Percentiles rank a stretch among this genome's conserved stretches.
Evolutionary conservation across 208 protist species (phyloP).

Genomic region (Novymonas esmeraldas): DNA sequence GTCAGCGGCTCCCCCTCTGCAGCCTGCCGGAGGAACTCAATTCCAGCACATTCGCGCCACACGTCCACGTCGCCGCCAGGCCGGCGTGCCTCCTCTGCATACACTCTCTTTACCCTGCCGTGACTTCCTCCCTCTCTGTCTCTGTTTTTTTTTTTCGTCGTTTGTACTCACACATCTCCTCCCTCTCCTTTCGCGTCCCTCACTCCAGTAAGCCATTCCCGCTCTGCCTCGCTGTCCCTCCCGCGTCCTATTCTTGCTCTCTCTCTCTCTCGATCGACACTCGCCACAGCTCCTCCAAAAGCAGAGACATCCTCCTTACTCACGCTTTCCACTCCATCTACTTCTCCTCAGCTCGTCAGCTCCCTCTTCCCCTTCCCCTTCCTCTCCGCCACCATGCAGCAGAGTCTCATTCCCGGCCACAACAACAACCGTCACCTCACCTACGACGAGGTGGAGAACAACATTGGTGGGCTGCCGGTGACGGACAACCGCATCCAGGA

Average conservation of each 20-base stretch:
- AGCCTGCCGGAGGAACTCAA: too few species aligned
- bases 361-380: slow-evolving; percentile 4
- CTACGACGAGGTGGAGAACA: slow-evolving; percentile 90
- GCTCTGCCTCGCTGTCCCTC: background rate
- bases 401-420: slow-evolving; percentile 82
- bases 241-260: background rate
- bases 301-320: too few species aligned
- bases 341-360: background rate
- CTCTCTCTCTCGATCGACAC: background rate
- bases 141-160: background rate
- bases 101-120: too few species aligned
- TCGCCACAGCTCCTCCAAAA: too few species aligned
- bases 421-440: slow-evolving; percentile 93
- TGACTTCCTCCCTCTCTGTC: too few species aligned
- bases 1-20: too few species aligned
- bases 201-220: background rate
- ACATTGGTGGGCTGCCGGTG: slow-evolving; percentile 91
- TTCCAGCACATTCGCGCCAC: too few species aligned
- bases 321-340: too few species aligned
- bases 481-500: slow-evolving; percentile 91
- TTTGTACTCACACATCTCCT: background rate
- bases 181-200: background rate
- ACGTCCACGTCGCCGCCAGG: too few species aligned
- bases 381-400: slow-evolving; percentile 55
- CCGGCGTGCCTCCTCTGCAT: too few species aligned